These are phyloP conservation scores for Themeda triandra DNA, from an alignment of 176 grass and related monocot species.

Conservation along the genomic window DNA sequence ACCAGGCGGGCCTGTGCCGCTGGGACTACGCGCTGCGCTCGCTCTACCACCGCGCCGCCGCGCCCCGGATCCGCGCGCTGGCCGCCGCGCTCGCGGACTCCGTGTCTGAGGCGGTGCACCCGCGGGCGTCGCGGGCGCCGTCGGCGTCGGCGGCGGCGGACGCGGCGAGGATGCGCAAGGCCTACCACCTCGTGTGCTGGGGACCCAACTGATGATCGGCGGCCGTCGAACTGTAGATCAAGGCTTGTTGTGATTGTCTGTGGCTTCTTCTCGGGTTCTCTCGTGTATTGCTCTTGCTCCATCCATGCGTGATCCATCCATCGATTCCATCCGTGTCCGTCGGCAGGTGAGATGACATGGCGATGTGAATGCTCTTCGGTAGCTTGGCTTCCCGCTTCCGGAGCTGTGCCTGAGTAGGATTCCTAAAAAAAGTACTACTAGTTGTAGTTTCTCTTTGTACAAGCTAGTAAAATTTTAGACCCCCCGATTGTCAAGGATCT, in stretches of 20 bases:
- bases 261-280: neutral
- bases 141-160: neutral
- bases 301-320: too few species aligned
- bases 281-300: neutral
- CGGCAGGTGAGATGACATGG: neutral
- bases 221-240: neutral
- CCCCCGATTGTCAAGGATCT: too few species aligned
- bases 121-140: neutral
- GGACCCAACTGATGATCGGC: slow-evolving; percentile 28
- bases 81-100: slow-evolving; percentile 23
- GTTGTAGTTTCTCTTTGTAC: too few species aligned
- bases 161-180: slow-evolving; percentile 30
- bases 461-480: too few species aligned
- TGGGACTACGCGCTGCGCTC: slow-evolving; percentile 69
- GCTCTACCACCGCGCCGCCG: slow-evolving; percentile 24
- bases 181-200: slow-evolving; percentile 73
- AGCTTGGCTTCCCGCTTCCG: neutral
- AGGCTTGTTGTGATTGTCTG: neutral
- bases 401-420: neutral
- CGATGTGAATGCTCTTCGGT: neutral
- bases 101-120: neutral
- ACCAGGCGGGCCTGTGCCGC: slow-evolving; percentile 68
- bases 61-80: neutral
- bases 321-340: neutral
- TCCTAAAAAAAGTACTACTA: neutral